phyloP scores from a whole-genome alignment of 2,329 filamentous ascomycete species.

The Fusarium foetens region DNA sequence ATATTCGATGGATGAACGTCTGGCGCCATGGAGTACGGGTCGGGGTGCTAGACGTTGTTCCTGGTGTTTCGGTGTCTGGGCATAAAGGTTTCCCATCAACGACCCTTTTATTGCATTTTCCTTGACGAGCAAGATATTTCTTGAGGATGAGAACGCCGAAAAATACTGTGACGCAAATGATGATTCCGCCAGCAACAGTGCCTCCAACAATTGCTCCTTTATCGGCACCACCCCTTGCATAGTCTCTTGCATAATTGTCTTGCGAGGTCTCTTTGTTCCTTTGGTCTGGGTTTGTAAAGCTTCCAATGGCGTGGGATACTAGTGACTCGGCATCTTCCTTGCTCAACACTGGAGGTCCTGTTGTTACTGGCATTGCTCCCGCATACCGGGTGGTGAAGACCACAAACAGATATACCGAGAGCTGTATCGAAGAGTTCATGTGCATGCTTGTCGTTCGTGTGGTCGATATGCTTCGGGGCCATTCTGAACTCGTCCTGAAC shows the following conservation, averaged over 20 bases:
- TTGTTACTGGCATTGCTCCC: slow-evolving; percentile 18
- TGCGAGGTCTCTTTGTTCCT: neutral
- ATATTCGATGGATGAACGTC: slow-evolving; percentile 28
- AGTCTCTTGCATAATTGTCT: neutral
- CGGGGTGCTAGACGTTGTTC: neutral
- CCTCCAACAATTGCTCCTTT: slow-evolving; percentile 36
- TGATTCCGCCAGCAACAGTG: slow-evolving; percentile 27
- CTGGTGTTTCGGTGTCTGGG: neutral
- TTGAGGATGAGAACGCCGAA: slow-evolving; percentile 31
- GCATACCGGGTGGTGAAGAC: neutral
- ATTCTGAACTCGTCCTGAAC: neutral
- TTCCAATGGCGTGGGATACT: neutral
- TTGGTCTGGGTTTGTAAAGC: neutral
- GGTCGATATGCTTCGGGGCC: slow-evolving; percentile 8
- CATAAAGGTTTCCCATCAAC: neutral
- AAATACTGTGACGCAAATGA: slow-evolving; percentile 32
- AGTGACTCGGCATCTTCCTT: slow-evolving; percentile 10
- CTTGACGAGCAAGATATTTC: slow-evolving; percentile 5
- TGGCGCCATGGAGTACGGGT: slow-evolving; percentile 10
- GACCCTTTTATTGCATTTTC: neutral
- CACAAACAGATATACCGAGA: slow-evolving; percentile 12
- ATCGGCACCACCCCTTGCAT: neutral
- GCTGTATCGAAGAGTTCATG: slow-evolving; percentile 1
- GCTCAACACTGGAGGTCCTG: neutral
- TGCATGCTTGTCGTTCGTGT: slow-evolving; percentile 1